These are phyloP conservation scores for Xerocomellus dryophilus DNA, from an alignment of 768 basidiomycete species.

Conservation along the genomic window DNA sequence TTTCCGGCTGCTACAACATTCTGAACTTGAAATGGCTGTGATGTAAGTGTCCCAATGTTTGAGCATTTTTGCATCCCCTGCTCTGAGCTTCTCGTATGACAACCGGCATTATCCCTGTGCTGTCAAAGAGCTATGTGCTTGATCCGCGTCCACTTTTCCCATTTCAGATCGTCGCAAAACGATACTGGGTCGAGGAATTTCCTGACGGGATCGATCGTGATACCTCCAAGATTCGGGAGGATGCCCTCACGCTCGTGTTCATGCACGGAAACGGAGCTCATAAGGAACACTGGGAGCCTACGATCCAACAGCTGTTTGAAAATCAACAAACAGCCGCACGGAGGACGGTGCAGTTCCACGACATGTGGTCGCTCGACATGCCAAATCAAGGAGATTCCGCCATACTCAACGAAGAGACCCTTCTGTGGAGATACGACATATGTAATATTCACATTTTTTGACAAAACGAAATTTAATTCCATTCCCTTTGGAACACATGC, in stretches of 20 bases:
- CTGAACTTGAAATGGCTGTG: too few relatives aligned
- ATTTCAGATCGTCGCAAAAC: conserved; percentile 8
- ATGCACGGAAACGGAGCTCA: neutral
- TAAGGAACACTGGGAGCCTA: conserved; percentile 13
- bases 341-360: neutral
- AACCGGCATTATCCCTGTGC: neutral
- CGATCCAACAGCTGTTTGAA: neutral
- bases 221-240: neutral
- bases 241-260: conserved; percentile 2
- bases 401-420: too few relatives aligned
- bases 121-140: conserved; percentile 4
- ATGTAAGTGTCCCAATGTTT: too few relatives aligned
- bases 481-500: neutral
- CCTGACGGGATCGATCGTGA: neutral
- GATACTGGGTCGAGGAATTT: conserved; percentile 3
- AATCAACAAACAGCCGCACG: neutral
- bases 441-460: too few relatives aligned
- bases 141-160: conserved; percentile 12
- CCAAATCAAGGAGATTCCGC: too few relatives aligned
- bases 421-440: too few relatives aligned
- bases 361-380: conserved; percentile 8
- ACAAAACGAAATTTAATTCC: neutral
- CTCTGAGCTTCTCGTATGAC: too few relatives aligned
- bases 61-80: too few relatives aligned
- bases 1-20: too few relatives aligned